Conservation (phyloP, 148 eudicot genomes). For the Rhododendron mucronatum region DNA sequence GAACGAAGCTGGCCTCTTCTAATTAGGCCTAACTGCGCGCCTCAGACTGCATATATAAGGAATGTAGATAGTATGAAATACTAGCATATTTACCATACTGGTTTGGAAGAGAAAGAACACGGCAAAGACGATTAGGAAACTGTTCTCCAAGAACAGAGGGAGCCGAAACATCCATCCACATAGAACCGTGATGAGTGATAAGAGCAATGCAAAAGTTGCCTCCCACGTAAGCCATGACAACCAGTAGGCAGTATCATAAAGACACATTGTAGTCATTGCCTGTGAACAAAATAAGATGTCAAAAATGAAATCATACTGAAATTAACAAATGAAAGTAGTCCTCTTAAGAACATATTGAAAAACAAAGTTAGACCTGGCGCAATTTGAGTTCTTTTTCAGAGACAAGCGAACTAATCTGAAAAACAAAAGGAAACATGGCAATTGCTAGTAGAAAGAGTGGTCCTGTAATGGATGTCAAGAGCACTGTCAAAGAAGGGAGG, state of each 20-base stretch:
- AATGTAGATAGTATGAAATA: background rate
- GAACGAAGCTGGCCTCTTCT: background rate
- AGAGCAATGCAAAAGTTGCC: conserved; percentile 31
- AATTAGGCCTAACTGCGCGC: too few species aligned
- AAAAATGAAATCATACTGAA: background rate
- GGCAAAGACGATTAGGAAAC: conserved; percentile 54
- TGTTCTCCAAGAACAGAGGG: conserved; percentile 64
- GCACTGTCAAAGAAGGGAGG: background rate
- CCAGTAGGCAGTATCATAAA: conserved; percentile 95
- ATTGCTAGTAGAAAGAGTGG: conserved; percentile 65
- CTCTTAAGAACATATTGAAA: background rate
- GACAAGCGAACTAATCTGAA: conserved; percentile 67
- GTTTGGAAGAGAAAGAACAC: conserved; percentile 74
- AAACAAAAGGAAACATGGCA: conserved; percentile 68
- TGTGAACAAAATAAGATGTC: conserved; percentile 20
- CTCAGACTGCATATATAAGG: background rate
- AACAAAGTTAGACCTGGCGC: conserved; percentile 53
- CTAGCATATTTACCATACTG: conserved; percentile 52
- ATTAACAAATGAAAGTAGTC: background rate
- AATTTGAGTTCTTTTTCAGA: conserved; percentile 76
- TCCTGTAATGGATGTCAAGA: conserved; percentile 19
- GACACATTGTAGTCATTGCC: conserved; percentile 93
- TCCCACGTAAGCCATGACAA: conserved; percentile 84
- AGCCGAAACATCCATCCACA: conserved; percentile 77
- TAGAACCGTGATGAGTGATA: conserved; percentile 57